Evolutionary conservation across 2,329 filamentous ascomycete species (phyloP).

Genomic region (Pseudocercospora crystallina): DNA sequence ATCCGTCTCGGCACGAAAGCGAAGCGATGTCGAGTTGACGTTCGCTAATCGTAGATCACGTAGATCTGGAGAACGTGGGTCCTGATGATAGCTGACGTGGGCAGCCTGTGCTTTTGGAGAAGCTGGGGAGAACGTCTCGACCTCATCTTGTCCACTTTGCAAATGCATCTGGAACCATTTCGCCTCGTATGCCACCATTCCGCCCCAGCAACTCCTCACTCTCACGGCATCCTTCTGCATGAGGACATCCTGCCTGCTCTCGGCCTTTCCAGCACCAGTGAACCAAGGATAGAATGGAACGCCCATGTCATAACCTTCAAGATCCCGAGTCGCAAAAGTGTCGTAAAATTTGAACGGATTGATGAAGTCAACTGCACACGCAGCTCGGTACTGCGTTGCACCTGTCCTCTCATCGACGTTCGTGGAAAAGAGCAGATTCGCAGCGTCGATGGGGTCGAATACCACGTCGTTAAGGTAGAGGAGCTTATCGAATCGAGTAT

Average conservation of each 20-base stretch:
- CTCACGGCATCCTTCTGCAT: conserved; percentile 63
- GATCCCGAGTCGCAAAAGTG: conserved; percentile 69
- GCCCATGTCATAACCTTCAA: conserved; percentile 62
- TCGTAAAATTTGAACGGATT: conserved; percentile 70
- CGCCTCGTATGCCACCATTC: conserved; percentile 69
- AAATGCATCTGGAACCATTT: conserved; percentile 53
- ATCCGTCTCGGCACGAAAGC: conserved; percentile 45
- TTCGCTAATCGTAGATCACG: conserved; percentile 12
- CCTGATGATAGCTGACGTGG: conserved; percentile 7
- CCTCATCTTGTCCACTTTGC: neutral
- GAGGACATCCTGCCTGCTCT: conserved; percentile 62
- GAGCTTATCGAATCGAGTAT: conserved; percentile 53
- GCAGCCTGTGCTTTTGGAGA: conserved; percentile 6
- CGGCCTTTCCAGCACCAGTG: conserved; percentile 51
- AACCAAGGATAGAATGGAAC: conserved; percentile 70
- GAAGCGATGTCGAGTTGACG: conserved; percentile 37
- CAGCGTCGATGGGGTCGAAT: conserved; percentile 59
- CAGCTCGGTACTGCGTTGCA: conserved; percentile 59
- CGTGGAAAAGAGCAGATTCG: conserved; percentile 64
- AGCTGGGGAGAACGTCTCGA: neutral
- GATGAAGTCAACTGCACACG: conserved; percentile 70
- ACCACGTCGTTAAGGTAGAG: conserved; percentile 68
- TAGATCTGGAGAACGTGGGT: conserved; percentile 8
- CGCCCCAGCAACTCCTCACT: conserved; percentile 74
- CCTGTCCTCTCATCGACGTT: conserved; percentile 54